These are phyloP conservation scores for Petunia axillaris DNA, from an alignment of 257 asterid species.

Conservation along the genomic window DNA sequence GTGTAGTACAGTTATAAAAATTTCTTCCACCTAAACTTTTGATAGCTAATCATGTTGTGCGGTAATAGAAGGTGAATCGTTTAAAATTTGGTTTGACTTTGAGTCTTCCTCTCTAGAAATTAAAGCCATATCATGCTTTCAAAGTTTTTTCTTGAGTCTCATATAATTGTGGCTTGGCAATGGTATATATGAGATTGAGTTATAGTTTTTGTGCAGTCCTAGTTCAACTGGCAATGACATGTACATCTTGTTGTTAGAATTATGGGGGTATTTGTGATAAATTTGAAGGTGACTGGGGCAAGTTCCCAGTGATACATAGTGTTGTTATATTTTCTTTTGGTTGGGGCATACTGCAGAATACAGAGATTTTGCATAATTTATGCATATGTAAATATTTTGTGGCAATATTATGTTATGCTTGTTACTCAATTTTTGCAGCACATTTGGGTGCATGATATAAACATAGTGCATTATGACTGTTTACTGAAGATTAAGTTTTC, in stretches of 20 bases:
- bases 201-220: constrained; percentile 1
- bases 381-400: not conserved
- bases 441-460: not conserved
- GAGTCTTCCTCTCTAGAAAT: not conserved
- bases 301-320: not conserved
- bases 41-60: not conserved
- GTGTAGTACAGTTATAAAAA: not conserved
- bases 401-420: constrained; percentile 16
- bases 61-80: not conserved
- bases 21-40: not conserved
- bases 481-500: constrained; percentile 30
- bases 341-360: not conserved
- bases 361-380: constrained; percentile 6
- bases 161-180: not conserved
- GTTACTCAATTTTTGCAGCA: not conserved
- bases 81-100: constrained; percentile 2
- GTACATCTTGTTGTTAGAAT: not conserved
- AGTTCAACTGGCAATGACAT: not conserved
- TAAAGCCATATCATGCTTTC: not conserved
- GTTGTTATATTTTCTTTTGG: not conserved
- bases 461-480: constrained; percentile 21
- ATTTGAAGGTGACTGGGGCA: too few relatives aligned
- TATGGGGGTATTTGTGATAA: not conserved
- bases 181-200: constrained; percentile 10
- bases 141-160: not conserved